Base-by-base conservation (phyloP, 305 asterid species). In the Rubia peregrina region DNA sequence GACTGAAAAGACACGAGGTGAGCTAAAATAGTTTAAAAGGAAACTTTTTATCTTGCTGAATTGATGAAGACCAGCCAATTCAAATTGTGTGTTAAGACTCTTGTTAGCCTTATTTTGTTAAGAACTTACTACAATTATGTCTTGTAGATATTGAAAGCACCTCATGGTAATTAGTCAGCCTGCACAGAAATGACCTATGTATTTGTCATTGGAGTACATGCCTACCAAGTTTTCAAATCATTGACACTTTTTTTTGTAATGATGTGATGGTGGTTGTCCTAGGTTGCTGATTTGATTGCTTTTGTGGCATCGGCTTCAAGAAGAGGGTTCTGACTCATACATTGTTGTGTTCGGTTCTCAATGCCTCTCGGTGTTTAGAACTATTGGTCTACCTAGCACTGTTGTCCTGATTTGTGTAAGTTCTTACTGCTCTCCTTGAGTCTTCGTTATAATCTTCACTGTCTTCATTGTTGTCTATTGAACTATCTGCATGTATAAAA, bases 181-280 rank as follows among this genome's bases (percentile, higher is more conserved):
- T 94, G 99, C 89, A 85, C 91, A 90, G 98, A 94, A 83, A 87
- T 91, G 96, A 98, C 96, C 65, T 91, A 94, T 96, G 99, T 94
- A 82, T 78, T 83, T 60, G 42, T 67, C 51, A 51, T 21, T 60
- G 51, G 12, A 46, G 60, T 19, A 24, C 60, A 67, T 71, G 24
- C 40, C 24, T 43, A 49, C 55, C 61, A 51, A 0, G 49, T 65
- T 38, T 22, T 14, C 46, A 12, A 43, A 53, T 74, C 44, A 71
- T 11, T 42, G 72, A 24, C 26, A 24, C 24, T 24, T 14, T 30
- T 30, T 51, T 13, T 40, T 9, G 53, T 69, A 36, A 16, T 67
- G 67, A 38, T 53, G 49, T 40, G 38, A 66, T 43, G 43, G 46
- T 22, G 74, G 48, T 66, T 49, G 38, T 65, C 65, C 79, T 94